Conservation (phyloP, 495 filamentous ascomycete genomes). For the Corynascus novoguineensis region DNA sequence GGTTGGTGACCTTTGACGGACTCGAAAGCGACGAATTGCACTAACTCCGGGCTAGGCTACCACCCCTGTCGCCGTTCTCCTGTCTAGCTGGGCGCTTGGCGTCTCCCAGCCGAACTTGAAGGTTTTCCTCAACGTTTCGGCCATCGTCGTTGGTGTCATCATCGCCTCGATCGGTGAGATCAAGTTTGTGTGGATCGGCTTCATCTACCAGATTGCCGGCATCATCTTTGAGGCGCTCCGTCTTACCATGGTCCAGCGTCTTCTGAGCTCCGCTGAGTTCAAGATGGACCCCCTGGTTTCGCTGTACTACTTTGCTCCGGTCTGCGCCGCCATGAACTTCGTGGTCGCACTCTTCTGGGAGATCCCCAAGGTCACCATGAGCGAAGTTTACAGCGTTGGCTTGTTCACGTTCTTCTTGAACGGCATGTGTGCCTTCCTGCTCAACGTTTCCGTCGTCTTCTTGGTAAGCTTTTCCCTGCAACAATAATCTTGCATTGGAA, state of each 20-base stretch:
- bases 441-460: constrained; percentile 94
- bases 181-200: constrained; percentile 79
- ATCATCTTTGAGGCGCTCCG: constrained; percentile 87
- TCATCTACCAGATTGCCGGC: constrained; percentile 79
- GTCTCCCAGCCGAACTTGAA: constrained; percentile 71
- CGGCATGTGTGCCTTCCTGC: constrained; percentile 73
- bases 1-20: constrained; percentile 40
- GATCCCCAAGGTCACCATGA: constrained; percentile 61
- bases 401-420: constrained; percentile 70
- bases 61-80: constrained; percentile 80
- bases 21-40: background rate
- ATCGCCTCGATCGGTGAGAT: constrained; percentile 91
- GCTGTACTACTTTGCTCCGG: constrained; percentile 92
- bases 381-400: constrained; percentile 70
- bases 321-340: constrained; percentile 87
- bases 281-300: constrained; percentile 98
- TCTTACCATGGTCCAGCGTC: constrained; percentile 83
- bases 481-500: background rate
- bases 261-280: constrained; percentile 84
- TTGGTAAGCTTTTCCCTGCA: constrained; percentile 56
- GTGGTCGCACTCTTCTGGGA: constrained; percentile 74
- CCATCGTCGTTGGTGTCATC: constrained; percentile 85
- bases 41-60: constrained; percentile 59
- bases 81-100: constrained; percentile 78
- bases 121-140: constrained; percentile 75